Evolutionary conservation across 495 filamentous ascomycete genomes (phyloP).

Genomic region (Penicillium egyptiacum): DNA sequence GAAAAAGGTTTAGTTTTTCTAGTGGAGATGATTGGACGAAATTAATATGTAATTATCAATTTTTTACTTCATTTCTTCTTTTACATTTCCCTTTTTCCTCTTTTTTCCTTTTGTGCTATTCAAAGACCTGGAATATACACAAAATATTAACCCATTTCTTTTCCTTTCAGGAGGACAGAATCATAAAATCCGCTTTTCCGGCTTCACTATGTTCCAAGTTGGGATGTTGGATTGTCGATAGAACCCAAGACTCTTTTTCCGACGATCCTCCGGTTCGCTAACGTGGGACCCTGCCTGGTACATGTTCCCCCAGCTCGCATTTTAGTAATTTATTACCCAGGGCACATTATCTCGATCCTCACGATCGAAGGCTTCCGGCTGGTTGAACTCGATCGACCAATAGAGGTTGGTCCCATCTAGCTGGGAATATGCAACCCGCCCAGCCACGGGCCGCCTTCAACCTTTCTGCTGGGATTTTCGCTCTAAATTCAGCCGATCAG

Average conservation of each 20-base stretch:
- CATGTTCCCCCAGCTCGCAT: no score
- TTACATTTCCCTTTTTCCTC: no score
- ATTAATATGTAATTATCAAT: background rate
- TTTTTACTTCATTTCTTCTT: background rate
- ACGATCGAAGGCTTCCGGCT: constrained; percentile 1
- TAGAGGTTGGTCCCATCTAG: constrained; percentile 16
- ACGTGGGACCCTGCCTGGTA: background rate
- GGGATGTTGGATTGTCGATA: background rate
- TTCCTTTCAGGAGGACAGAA: background rate
- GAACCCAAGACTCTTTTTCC: background rate
- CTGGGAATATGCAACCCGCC: constrained; percentile 26
- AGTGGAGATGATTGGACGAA: background rate
- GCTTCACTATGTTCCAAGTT: background rate
- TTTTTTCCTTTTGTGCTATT: no score
- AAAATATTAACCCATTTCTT: background rate
- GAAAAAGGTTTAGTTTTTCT: background rate
- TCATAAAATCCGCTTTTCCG: background rate
- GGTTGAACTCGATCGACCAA: constrained; percentile 19
- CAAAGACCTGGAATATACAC: background rate
- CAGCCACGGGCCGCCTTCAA: constrained; percentile 21
- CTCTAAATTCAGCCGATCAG: background rate
- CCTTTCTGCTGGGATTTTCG: constrained; percentile 18
- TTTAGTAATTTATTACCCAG: no score
- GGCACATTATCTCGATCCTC: constrained; percentile 2
- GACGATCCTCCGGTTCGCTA: background rate